Evolutionary conservation across 2,329 filamentous ascomycete genomes (phyloP).

Genomic region (Ramularia collo-cygni): DNA sequence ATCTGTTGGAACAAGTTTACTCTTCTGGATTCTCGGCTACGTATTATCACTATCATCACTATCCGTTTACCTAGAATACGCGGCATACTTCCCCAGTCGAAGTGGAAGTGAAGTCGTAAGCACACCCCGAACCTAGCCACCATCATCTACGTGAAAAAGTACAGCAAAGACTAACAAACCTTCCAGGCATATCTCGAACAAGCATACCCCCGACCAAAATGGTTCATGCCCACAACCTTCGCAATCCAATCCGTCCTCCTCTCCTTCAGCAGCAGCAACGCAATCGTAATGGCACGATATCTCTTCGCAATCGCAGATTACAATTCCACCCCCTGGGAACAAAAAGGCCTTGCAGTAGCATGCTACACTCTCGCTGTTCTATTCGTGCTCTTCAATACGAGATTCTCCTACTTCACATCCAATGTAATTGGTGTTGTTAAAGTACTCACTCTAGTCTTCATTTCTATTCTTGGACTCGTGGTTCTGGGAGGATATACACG

Average conservation of each 20-base stretch:
- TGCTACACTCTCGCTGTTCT: constrained; percentile 51
- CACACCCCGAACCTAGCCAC: no score
- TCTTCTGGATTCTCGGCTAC: constrained; percentile 60
- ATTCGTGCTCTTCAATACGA: constrained; percentile 47
- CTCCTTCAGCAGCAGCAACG: constrained; percentile 60
- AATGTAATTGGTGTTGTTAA: constrained; percentile 56
- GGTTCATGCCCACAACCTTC: constrained; percentile 58
- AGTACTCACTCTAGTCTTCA: constrained; percentile 54
- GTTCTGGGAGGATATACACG: constrained; percentile 52
- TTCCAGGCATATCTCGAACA: constrained; percentile 59
- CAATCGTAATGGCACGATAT: constrained; percentile 54
- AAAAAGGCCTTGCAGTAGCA: constrained; percentile 60
- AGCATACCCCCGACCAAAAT: constrained; percentile 56
- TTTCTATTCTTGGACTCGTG: constrained; percentile 48
- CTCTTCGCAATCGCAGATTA: constrained; percentile 51
- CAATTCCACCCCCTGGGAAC: constrained; percentile 52
- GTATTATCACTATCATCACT: constrained; percentile 51
- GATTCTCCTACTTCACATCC: constrained; percentile 49
- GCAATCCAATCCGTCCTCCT: constrained; percentile 57
- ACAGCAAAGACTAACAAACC: no score
- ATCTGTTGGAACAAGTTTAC: constrained; percentile 54
- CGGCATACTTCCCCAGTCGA: constrained; percentile 59
- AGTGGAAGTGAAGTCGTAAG: constrained; percentile 55
- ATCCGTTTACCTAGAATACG: constrained; percentile 56
- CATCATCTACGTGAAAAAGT: no score